Evolutionary conservation across 176 grass and related monocot species (phyloP).

Genomic region (Lolium multiflorum): DNA sequence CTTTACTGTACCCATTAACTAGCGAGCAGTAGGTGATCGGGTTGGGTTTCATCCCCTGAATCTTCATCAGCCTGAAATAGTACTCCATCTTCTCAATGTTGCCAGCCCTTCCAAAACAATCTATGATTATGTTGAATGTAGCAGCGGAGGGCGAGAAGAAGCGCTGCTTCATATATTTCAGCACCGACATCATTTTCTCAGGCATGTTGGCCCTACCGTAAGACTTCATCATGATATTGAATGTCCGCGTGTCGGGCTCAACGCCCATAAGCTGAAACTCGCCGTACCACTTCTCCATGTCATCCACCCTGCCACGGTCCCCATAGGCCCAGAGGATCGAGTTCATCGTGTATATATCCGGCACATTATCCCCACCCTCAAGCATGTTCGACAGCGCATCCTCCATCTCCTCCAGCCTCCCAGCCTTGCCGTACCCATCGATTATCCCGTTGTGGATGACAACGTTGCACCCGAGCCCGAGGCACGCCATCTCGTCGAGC

Average conservation of each 20-base stretch:
- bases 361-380: constrained; percentile 61
- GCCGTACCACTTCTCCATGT: constrained; percentile 81
- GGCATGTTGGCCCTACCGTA: constrained; percentile 68
- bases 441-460: constrained; percentile 88
- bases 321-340: constrained; percentile 86
- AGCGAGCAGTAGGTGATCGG: constrained; percentile 84
- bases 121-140: constrained; percentile 83
- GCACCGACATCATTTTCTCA: constrained; percentile 67
- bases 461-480: constrained; percentile 65
- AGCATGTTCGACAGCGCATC: constrained; percentile 65
- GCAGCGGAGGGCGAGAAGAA: constrained; percentile 62
- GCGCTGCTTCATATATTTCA: constrained; percentile 76
- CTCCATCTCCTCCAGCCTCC: constrained; percentile 74
- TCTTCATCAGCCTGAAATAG: constrained; percentile 89
- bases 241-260: constrained; percentile 70
- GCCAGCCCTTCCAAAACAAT: constrained; percentile 70
- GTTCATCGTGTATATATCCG: constrained; percentile 90
- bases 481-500: constrained; percentile 78
- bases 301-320: constrained; percentile 59
- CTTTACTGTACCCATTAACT: constrained; percentile 76
- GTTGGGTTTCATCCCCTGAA: constrained; percentile 80
- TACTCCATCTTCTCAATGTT: constrained; percentile 93
- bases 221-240: constrained; percentile 85
- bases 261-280: constrained; percentile 89
- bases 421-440: constrained; percentile 75